phyloP scores from a whole-genome alignment of 177 flowering plant species.

The Telopea speciosissima region DNA sequence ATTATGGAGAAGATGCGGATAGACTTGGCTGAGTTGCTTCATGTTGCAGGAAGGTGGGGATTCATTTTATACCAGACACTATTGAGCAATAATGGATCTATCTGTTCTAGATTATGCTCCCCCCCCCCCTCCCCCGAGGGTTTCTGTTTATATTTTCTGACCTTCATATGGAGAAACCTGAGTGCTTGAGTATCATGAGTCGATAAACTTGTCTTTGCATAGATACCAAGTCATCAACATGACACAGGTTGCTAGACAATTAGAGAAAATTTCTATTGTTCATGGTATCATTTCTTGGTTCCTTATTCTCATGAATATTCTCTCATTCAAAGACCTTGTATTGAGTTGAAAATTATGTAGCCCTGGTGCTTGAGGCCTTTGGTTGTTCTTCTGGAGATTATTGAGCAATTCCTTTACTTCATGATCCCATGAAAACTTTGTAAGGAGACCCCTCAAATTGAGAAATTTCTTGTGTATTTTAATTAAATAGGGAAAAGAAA shows the following conservation, averaged over 20 bases:
- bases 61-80: conserved; percentile 1
- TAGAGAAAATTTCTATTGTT: not conserved
- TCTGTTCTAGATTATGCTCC: not conserved
- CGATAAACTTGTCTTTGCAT: not conserved
- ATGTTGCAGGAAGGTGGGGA: conserved; percentile 73
- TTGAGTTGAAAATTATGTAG: no score
- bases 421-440: no score
- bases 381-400: no score
- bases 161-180: not conserved
- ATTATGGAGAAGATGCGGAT: conserved; percentile 72
- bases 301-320: not conserved
- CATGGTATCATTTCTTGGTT: not conserved
- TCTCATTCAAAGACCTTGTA: no score
- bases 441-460: no score
- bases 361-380: no score
- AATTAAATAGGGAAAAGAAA: no score
- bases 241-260: not conserved
- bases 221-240: not conserved
- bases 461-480: no score
- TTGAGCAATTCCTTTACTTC: no score
- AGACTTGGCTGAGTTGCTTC: conserved; percentile 85
- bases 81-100: not conserved
- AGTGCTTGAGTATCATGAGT: not conserved
- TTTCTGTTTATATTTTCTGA: not conserved
- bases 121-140: no score